These are phyloP conservation scores for Datura wrightii DNA, from an alignment of 257 asterid genomes.

Conservation along the genomic window DNA sequence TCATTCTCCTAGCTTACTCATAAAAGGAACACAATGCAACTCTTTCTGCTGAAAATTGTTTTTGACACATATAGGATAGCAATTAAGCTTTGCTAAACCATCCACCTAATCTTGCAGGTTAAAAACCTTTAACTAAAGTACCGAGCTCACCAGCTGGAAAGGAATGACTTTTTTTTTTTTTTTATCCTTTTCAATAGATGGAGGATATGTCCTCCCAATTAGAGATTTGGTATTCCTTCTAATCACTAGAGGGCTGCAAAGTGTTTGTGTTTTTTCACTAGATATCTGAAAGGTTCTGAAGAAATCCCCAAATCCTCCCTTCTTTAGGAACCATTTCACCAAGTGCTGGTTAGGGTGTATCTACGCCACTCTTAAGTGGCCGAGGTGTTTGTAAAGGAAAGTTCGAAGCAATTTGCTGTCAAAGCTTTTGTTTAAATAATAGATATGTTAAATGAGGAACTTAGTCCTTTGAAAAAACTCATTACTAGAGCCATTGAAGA, in stretches of 20 bases:
- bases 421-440: background rate
- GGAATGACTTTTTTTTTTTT: background rate
- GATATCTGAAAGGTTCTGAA: background rate
- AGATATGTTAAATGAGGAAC: background rate
- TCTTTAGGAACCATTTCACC: slow-evolving; percentile 8
- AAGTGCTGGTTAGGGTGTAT: background rate
- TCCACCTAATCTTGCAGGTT: slow-evolving; percentile 8
- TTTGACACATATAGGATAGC: background rate
- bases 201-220: slow-evolving; percentile 19
- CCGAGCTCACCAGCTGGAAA: slow-evolving; percentile 3
- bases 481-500: background rate
- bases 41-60: slow-evolving; percentile 9
- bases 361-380: background rate
- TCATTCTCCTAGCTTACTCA: background rate
- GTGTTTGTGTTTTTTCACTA: background rate
- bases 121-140: background rate
- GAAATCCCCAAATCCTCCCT: background rate
- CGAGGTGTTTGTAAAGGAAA: slow-evolving; percentile 23
- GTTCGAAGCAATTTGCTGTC: background rate
- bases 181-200: slow-evolving; percentile 11
- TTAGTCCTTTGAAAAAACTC: background rate
- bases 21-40: slow-evolving; percentile 6
- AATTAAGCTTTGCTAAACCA: background rate
- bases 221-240: background rate
- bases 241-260: background rate